A percentile compares a stretch with the other conserved stretches of the same genome.
Evolutionary conservation across 805 yeast genomes (phyloP).

Genomic region (Lachancea dasiensis): DNA sequence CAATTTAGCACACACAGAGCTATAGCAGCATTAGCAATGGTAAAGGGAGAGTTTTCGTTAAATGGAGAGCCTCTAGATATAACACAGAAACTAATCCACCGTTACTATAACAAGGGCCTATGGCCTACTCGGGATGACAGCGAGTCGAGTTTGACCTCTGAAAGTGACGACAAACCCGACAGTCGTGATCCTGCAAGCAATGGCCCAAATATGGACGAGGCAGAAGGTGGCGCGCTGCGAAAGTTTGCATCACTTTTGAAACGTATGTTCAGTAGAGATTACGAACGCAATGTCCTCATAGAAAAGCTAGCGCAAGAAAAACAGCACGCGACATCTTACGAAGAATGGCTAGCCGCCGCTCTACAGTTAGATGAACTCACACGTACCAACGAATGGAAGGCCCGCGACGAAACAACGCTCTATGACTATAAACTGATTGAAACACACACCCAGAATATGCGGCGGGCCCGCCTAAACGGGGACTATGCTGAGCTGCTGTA

Average conservation of each 20-base stretch:
- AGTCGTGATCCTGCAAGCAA: not conserved
- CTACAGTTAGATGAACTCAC: conserved; percentile 56
- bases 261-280: conserved; percentile 15
- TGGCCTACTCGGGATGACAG: not conserved
- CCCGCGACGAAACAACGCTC: conserved; percentile 48
- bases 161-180: not conserved
- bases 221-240: conserved; percentile 2
- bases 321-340: conserved; percentile 44
- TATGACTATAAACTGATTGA: conserved; percentile 67
- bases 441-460: conserved; percentile 48
- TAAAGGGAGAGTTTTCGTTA: conserved; percentile 6
- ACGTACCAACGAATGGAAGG: conserved; percentile 70
- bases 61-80: conserved; percentile 10
- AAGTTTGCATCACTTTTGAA: conserved; percentile 2
- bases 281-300: conserved; percentile 34
- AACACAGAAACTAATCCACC: conserved; percentile 20
- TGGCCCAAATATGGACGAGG: not conserved
- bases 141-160: not conserved
- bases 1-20: too few species aligned
- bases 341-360: conserved; percentile 65
- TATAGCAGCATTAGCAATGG: not conserved
- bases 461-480: conserved; percentile 47
- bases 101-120: conserved; percentile 11
- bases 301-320: conserved; percentile 39
- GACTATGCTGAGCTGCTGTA: conserved; percentile 62